Base-by-base conservation (phyloP, 1,139 yeast genomes). In the Trichomonascaceae sp. region DNA sequence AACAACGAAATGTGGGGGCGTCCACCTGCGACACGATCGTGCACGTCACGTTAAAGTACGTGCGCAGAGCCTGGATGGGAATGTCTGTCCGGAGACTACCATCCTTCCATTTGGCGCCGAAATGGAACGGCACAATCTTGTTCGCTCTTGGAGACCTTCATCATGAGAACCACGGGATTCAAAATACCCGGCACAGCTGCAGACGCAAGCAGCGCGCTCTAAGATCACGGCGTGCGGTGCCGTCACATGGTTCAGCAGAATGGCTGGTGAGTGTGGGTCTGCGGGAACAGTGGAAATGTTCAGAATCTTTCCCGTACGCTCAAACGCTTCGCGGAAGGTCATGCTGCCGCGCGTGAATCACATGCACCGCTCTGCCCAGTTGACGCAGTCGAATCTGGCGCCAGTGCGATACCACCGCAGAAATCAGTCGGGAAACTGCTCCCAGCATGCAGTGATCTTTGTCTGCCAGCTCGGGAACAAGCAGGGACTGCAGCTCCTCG, bases 161-260 rank as follows among this genome's bases (percentile, higher is more conserved):
- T 76, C 87, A 79, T 76, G 35, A 80, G 58, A 4, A 77, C 84
- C 18, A 79, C 89, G 0, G 93, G 93, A 41, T 77, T 76, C 37
- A 80, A 59, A n/a, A 80, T 76, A 0, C 92, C 92, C 0, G 92
- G 92, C 5, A 80, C 92, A 0, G 92, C 92, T 3, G 84, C 72
- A 9, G 85, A 75, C 0, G 92, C 92, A 30, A 80, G 59, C 41
- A 80, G 58, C 0, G 87, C 64, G 2, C 82, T 74, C 92, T 92
- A n/a, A 80, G 15, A 80, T 75, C n/a, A 79, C 76, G 50, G 89
- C 78, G 51, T 77, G 70, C 8, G 92, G 92, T 5, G 87, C 71
- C 0, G 92, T 80, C 37, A 78, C 68, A 47, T 74, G 74, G 46
- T 80, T 80, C 52, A 89, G 76, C 36, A 80, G 60, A 49, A 80